These are phyloP conservation scores for Brettanomyces sp. DNA, from an alignment of 805 yeast species.

Conservation along the genomic window DNA sequence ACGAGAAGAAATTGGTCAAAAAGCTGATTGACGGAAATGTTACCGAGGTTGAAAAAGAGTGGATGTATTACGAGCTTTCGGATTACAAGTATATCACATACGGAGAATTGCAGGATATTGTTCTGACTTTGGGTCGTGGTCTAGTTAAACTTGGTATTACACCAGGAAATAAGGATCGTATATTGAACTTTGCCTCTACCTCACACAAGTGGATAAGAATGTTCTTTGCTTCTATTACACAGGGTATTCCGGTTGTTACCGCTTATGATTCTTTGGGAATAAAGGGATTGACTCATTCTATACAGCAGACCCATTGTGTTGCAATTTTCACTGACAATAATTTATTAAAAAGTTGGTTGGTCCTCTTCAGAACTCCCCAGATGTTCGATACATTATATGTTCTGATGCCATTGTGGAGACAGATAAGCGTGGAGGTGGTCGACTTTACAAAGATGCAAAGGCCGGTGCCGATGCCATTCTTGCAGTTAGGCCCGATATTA, in stretches of 20 bases:
- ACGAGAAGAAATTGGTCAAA: slow-evolving; percentile 63
- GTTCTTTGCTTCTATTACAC: slow-evolving; percentile 65
- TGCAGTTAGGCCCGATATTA: slow-evolving; percentile 68
- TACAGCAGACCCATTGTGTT: slow-evolving; percentile 68
- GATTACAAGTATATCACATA: slow-evolving; percentile 61
- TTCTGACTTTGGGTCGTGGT: slow-evolving; percentile 62
- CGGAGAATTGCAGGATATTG: slow-evolving; percentile 40
- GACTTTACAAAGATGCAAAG: slow-evolving; percentile 46
- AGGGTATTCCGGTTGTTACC: slow-evolving; percentile 79
- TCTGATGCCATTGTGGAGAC: slow-evolving; percentile 47
- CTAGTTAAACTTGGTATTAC: slow-evolving; percentile 61
- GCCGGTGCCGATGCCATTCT: slow-evolving; percentile 50
- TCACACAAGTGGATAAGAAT: slow-evolving; percentile 87
- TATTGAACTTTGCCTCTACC: slow-evolving; percentile 85
- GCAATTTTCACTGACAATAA: slow-evolving; percentile 81
- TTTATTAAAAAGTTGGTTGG: slow-evolving; percentile 56
- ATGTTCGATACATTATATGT: slow-evolving; percentile 64
- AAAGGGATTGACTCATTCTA: slow-evolving; percentile 75
- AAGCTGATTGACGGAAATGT: slow-evolving; percentile 74
- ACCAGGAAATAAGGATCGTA: slow-evolving; percentile 48
- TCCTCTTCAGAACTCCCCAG: slow-evolving; percentile 58
- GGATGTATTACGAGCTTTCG: slow-evolving; percentile 78
- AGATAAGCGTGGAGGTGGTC: slow-evolving; percentile 60
- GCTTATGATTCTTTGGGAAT: slow-evolving; percentile 96
- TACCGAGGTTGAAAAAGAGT: slow-evolving; percentile 65